These are phyloP conservation scores for Pseudodiploospora longispora DNA, from an alignment of 2,329 filamentous ascomycete genomes.

Conservation along the genomic window DNA sequence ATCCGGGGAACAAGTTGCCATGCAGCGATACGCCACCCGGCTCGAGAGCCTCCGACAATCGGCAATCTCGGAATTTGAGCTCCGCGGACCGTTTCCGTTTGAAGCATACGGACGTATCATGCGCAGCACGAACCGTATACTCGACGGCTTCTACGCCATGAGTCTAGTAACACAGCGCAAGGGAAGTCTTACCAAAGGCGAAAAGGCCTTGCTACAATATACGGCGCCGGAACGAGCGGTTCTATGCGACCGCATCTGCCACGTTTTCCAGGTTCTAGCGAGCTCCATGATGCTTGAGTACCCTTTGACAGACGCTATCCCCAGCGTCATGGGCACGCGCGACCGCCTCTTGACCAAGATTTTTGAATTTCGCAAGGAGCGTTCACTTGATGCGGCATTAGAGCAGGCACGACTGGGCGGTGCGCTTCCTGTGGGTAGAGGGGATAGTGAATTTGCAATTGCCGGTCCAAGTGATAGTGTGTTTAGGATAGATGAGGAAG, in stretches of 20 bases:
- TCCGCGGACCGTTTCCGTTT: constrained; percentile 72
- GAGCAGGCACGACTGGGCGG: neutral
- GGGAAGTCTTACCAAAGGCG: constrained; percentile 62
- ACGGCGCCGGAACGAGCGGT: constrained; percentile 71
- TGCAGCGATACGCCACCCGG: constrained; percentile 65
- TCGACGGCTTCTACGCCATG: constrained; percentile 89
- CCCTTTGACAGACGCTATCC: constrained; percentile 73
- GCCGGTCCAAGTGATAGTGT: neutral
- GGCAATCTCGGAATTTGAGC: constrained; percentile 71
- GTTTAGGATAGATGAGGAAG: too few relatives aligned
- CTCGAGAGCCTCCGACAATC: constrained; percentile 62
- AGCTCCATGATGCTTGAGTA: constrained; percentile 87
- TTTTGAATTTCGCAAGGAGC: constrained; percentile 68
- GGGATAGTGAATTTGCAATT: neutral
- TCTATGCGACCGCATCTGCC: constrained; percentile 76
- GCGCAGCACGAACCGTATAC: constrained; percentile 65
- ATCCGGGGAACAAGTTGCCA: constrained; percentile 70
- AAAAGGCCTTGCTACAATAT: constrained; percentile 66
- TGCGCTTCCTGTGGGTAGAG: neutral
- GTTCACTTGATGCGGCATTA: constrained; percentile 1
- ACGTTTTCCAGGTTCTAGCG: constrained; percentile 72
- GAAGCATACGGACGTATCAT: constrained; percentile 62
- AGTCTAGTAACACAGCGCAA: constrained; percentile 79
- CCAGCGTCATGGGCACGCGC: constrained; percentile 65
- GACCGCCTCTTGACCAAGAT: constrained; percentile 76